phyloP scores from a whole-genome alignment of 139 green algal species.

The Trebouxia sp. region DNA sequence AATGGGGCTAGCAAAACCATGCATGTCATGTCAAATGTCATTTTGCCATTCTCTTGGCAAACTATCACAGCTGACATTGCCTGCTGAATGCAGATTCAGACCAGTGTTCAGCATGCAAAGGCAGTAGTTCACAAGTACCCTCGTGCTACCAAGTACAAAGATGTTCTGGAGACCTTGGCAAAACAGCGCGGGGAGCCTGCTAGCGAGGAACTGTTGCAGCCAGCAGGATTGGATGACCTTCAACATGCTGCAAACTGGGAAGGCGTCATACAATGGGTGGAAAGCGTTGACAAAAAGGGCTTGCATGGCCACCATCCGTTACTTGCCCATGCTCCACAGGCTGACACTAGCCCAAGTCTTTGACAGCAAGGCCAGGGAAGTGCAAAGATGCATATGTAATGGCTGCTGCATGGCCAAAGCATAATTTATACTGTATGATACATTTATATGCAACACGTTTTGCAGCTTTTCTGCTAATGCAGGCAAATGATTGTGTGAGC shows the following conservation, averaged over 20 bases:
- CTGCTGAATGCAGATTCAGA: background rate
- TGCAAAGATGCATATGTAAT: too few species aligned
- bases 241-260: conserved; percentile 1
- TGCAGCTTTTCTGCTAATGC: too few species aligned
- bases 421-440: too few species aligned
- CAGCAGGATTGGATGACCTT: background rate
- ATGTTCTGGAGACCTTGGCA: background rate
- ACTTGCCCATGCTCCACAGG: too few species aligned
- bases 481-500: too few species aligned
- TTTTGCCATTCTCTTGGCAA: too few species aligned
- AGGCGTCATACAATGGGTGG: background rate
- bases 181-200: background rate
- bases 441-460: too few species aligned
- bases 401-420: too few species aligned
- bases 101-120: background rate
- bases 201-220: background rate
- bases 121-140: background rate
- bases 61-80: background rate
- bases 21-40: background rate
- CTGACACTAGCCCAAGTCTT: too few species aligned
- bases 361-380: too few species aligned
- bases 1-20: background rate
- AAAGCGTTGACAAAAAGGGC: background rate
- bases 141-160: background rate
- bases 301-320: background rate